Evolutionary conservation across 345 rosid species (phyloP).

Genomic region (Salix exigua): DNA sequence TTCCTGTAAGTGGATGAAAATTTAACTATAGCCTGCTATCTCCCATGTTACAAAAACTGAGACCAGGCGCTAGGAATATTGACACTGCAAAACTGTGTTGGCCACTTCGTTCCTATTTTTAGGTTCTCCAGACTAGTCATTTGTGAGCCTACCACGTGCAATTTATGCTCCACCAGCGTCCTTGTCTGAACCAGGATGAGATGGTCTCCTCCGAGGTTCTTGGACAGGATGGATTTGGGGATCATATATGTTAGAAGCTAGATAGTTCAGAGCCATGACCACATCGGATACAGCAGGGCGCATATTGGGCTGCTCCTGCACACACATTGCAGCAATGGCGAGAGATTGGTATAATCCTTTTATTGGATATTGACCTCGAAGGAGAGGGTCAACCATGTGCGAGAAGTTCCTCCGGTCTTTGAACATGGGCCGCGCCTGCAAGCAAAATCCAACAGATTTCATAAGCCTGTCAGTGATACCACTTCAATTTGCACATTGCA

Average conservation of each 20-base stretch:
- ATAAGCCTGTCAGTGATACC: not conserved
- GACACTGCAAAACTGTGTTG: slow-evolving; percentile 13
- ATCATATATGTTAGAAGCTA: slow-evolving; percentile 31
- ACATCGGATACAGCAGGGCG: slow-evolving; percentile 38
- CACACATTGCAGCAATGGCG: slow-evolving; percentile 46
- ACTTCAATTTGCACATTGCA: not conserved
- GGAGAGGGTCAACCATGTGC: slow-evolving; percentile 36
- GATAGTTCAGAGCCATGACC: slow-evolving; percentile 40
- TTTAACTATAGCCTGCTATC: slow-evolving; percentile 27
- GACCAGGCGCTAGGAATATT: slow-evolving; percentile 18
- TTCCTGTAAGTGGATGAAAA: slow-evolving; percentile 9
- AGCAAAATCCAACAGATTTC: not conserved
- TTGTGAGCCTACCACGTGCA: not conserved
- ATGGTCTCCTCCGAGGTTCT: not conserved
- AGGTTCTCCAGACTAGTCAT: not conserved
- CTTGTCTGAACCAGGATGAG: not conserved
- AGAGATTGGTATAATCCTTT: slow-evolving; percentile 48
- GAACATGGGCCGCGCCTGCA: slow-evolving; percentile 47
- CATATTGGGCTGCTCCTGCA: slow-evolving; percentile 45
- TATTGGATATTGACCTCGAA: slow-evolving; percentile 33
- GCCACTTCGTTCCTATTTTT: slow-evolving; percentile 4
- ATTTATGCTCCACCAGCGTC: slow-evolving; percentile 16
- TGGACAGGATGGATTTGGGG: not conserved
- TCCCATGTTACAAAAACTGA: slow-evolving; percentile 32
- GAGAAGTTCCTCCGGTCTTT: slow-evolving; percentile 38